These are phyloP conservation scores for Penicillium diatomitis DNA, from an alignment of 495 filamentous ascomycete genomes.

Conservation along the genomic window DNA sequence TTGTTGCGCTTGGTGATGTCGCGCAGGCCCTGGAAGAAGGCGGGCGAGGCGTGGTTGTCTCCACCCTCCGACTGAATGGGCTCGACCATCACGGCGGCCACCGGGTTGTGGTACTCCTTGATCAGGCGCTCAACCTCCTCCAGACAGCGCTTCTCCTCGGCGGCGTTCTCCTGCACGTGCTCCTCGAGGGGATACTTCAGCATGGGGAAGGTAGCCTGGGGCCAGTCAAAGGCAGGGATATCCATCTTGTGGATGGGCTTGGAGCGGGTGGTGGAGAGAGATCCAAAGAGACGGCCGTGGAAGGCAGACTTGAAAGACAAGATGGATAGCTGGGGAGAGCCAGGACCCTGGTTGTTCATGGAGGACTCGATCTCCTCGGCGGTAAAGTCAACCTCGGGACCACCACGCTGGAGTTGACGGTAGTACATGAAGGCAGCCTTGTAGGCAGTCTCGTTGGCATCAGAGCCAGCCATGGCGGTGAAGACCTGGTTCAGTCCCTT, in stretches of 20 bases:
- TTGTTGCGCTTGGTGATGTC: constrained; percentile 76
- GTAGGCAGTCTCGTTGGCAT: constrained; percentile 98
- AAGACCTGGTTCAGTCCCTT: constrained; percentile 93
- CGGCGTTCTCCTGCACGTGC: constrained; percentile 70
- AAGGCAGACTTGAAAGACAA: constrained; percentile 89
- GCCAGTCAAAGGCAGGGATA: constrained; percentile 98
- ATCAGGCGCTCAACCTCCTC: constrained; percentile 84
- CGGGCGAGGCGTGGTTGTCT: constrained; percentile 93
- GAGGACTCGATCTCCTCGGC: constrained; percentile 64
- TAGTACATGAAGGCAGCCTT: constrained; percentile 99
- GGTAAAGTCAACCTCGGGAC: constrained; percentile 72
- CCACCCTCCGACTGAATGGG: constrained; percentile 98
- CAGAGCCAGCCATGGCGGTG: constrained; percentile 90
- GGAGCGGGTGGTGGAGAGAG: constrained; percentile 84
- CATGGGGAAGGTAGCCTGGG: constrained; percentile 82
- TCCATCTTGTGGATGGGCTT: constrained; percentile 99
- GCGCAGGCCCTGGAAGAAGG: constrained; percentile 85
- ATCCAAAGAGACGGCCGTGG: constrained; percentile 92
- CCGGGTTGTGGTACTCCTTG: constrained; percentile 74
- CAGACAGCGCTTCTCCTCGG: constrained; percentile 77
- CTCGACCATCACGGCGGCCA: constrained; percentile 83
- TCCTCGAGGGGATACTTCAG: constrained; percentile 89
- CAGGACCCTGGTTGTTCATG: constrained; percentile 82
- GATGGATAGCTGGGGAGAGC: constrained; percentile 78
- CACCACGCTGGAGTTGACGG: constrained; percentile 80